Evolutionary conservation across 768 basidiomycete species (phyloP).

Genomic region (Suillus placidus): DNA sequence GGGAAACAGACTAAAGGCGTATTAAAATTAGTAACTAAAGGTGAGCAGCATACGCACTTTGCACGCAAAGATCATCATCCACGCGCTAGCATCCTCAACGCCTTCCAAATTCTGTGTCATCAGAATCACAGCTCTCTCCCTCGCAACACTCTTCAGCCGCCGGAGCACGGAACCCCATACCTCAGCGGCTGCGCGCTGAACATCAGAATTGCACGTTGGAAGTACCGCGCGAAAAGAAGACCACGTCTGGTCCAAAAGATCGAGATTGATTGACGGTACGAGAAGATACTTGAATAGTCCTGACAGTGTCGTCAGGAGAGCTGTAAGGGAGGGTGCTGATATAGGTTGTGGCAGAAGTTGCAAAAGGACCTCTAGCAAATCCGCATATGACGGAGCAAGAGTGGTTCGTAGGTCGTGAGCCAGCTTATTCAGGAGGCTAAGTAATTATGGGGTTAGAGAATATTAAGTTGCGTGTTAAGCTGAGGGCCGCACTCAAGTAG

Average conservation of each 20-base stretch:
- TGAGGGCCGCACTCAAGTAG: conserved; percentile 68
- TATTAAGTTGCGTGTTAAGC: conserved; percentile 3
- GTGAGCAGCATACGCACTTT: conserved; percentile 47
- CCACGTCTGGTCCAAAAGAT: conserved; percentile 67
- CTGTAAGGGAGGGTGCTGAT: conserved; percentile 59
- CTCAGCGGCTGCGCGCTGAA: conserved; percentile 79
- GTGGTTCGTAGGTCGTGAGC: conserved; percentile 82
- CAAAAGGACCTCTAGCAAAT: conserved; percentile 58
- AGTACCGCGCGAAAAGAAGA: conserved; percentile 48
- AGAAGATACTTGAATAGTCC: conserved; percentile 73
- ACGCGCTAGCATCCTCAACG: conserved; percentile 67
- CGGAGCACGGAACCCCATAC: conserved; percentile 84
- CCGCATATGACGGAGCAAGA: conserved; percentile 60
- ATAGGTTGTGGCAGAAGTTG: conserved; percentile 59
- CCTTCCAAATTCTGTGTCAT: conserved; percentile 53
- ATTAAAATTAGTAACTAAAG: conserved; percentile 4
- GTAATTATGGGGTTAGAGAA: conserved; percentile 15
- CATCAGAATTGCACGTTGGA: conserved; percentile 65
- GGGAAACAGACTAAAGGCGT: conserved; percentile 67
- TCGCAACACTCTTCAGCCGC: conserved; percentile 61
- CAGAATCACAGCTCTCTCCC: conserved; percentile 57
- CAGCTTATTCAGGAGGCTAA: conserved; percentile 76
- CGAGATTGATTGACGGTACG: conserved; percentile 57
- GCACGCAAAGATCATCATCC: conserved; percentile 78
- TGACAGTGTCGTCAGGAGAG: conserved; percentile 69